Percentiles rank a stretch among this genome's conserved stretches.
phyloP scores from a whole-genome alignment of 1,284 basidiomycete genomes.

The Boletus semigastroideus region DNA sequence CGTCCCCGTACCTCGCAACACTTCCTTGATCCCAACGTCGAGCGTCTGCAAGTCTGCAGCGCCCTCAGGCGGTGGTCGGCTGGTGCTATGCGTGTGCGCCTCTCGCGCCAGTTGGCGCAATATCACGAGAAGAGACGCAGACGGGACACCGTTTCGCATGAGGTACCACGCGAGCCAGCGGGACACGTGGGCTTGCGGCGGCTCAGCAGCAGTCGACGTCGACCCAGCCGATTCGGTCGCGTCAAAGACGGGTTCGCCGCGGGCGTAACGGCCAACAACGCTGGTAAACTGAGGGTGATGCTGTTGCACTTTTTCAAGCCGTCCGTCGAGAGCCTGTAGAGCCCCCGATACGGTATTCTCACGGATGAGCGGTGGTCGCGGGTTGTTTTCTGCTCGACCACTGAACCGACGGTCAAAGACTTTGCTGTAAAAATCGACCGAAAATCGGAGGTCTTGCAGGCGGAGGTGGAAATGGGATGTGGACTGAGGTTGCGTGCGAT shows the following conservation, averaged over 20 bases:
- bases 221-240: conserved; percentile 10
- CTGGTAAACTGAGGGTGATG: conserved; percentile 42
- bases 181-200: conserved; percentile 33
- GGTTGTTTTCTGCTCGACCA: conserved; percentile 60
- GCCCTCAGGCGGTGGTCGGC: conserved; percentile 45
- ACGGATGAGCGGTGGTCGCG: conserved; percentile 63
- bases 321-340: conserved; percentile 57
- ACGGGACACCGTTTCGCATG: conserved; percentile 65
- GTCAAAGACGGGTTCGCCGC: conserved; percentile 41
- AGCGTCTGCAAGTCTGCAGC: conserved; percentile 46
- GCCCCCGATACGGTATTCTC: conserved; percentile 66
- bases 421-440: conserved; percentile 70
- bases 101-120: conserved; percentile 58
- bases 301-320: conserved; percentile 50
- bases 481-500: conserved; percentile 55
- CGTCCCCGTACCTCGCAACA: conserved; percentile 63
- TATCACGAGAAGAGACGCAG: conserved; percentile 58
- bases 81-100: conserved; percentile 53
- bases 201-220: conserved; percentile 1
- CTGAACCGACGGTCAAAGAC: conserved; percentile 71
- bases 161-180: conserved; percentile 56
- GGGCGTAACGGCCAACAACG: conserved; percentile 53
- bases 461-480: conserved; percentile 63
- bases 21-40: conserved; percentile 64
- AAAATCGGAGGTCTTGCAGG: conserved; percentile 69